Conservation (phyloP, 352 stramenopile species). For the Globisporangium yorkense region DNA sequence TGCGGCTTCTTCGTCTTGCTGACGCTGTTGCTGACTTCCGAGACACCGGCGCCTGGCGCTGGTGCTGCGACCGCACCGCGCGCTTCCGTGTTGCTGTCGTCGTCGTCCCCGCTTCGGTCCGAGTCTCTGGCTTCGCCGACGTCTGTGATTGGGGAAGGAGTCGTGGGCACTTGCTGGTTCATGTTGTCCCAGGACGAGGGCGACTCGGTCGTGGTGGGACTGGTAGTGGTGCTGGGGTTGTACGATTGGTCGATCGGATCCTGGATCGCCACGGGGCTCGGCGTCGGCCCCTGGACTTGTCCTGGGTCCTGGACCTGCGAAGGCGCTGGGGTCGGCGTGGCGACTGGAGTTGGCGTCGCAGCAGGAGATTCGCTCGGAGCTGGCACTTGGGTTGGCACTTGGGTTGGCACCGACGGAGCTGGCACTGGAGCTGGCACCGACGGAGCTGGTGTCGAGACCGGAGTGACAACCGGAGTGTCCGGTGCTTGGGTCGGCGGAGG, state of each 20-base stretch:
- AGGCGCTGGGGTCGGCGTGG: not conserved
- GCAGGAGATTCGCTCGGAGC: not conserved
- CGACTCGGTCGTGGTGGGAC: not conserved
- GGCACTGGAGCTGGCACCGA: not conserved
- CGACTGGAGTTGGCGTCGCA: not conserved
- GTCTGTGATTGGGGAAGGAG: not conserved
- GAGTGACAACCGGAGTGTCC: not conserved
- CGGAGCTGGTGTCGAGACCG: not conserved
- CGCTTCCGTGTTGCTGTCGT: not conserved
- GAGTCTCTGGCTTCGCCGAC: not conserved
- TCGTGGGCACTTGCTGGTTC: conserved; percentile 8
- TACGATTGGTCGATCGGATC: conserved; percentile 2
- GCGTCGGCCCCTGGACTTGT: not conserved
- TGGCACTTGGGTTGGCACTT: not conserved
- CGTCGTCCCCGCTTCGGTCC: not conserved
- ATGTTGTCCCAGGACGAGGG: conserved; percentile 9
- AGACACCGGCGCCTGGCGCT: not conserved
- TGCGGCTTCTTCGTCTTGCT: not conserved
- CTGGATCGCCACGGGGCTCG: not conserved
- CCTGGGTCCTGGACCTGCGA: not conserved
- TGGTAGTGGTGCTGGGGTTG: not conserved
- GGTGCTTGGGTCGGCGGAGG: not conserved
- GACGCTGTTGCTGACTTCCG: not conserved
- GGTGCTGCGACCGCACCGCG: not conserved
- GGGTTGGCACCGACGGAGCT: conserved; percentile 1